phyloP scores from a whole-genome alignment of 2,329 filamentous ascomycete species.

The Fonsecaea monophora region DNA sequence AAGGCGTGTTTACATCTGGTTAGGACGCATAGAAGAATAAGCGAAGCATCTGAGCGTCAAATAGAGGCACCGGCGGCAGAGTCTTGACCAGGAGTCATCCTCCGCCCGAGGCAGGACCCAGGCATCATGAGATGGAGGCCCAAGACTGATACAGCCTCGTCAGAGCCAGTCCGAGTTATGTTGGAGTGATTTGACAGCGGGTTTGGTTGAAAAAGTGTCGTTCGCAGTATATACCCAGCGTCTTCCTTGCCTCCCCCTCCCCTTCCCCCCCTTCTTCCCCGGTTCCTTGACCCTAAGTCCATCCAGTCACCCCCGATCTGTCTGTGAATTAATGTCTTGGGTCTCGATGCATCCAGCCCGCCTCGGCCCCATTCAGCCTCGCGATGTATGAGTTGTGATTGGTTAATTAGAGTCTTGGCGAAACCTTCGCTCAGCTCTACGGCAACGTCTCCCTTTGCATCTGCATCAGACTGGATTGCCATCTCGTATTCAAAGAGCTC shows the following conservation, averaged over 20 bases:
- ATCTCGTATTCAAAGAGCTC: not conserved
- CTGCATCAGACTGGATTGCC: not conserved
- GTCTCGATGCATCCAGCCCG: constrained; percentile 4
- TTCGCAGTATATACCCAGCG: not conserved
- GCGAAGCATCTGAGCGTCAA: not conserved
- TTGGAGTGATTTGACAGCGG: not conserved
- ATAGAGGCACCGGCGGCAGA: not conserved
- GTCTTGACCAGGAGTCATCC: not conserved
- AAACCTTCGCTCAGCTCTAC: constrained; percentile 4
- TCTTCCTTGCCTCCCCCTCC: not conserved
- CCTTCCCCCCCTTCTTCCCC: not conserved
- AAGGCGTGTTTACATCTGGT: not conserved
- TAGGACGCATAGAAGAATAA: constrained; percentile 4
- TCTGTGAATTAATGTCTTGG: not conserved
- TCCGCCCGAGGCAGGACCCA: not conserved
- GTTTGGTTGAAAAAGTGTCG: not conserved
- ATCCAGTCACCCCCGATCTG: not conserved
- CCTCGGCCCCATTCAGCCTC: constrained; percentile 1
- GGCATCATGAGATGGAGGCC: not conserved
- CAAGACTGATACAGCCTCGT: not conserved
- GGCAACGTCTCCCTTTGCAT: not conserved
- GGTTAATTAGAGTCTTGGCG: not conserved
- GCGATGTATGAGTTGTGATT: not conserved
- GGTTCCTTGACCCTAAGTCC: not conserved
- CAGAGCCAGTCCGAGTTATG: not conserved